Conservation (phyloP, 2,329 filamentous ascomycete genomes). For the Emmonsia crescens region DNA sequence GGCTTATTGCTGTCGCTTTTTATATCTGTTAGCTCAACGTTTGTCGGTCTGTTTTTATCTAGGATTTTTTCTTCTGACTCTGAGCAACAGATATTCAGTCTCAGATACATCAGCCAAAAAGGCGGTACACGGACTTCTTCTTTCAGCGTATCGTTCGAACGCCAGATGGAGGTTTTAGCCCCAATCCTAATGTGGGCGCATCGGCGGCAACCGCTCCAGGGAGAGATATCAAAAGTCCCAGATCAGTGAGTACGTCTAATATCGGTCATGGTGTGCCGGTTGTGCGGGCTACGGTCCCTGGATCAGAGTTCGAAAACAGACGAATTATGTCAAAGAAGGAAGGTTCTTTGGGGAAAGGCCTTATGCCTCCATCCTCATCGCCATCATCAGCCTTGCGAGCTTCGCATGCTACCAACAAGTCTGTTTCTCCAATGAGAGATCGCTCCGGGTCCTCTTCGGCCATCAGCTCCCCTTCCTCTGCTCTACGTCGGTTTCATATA, state of each 20-base stretch:
- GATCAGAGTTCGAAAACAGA: slow-evolving; percentile 29
- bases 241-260: slow-evolving; percentile 6
- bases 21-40: background rate
- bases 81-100: slow-evolving; percentile 33
- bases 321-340: slow-evolving; percentile 1
- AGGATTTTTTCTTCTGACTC: slow-evolving; percentile 2
- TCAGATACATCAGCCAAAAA: slow-evolving; percentile 34
- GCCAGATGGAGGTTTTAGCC: slow-evolving; percentile 12
- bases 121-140: slow-evolving; percentile 39
- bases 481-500: slow-evolving; percentile 32
- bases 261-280: slow-evolving; percentile 24
- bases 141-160: slow-evolving; percentile 32
- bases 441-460: background rate
- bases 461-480: slow-evolving; percentile 1
- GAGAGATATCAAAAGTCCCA: background rate
- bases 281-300: slow-evolving; percentile 33
- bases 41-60: background rate
- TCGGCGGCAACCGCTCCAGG: background rate
- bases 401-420: background rate
- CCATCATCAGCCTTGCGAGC: background rate
- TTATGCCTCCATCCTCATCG: background rate
- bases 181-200: slow-evolving; percentile 11
- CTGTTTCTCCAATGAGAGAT: background rate
- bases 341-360: background rate
- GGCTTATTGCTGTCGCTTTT: background rate